Evolutionary conservation across 768 basidiomycete species (phyloP).

Genomic region (Cystobasidium tubakii): DNA sequence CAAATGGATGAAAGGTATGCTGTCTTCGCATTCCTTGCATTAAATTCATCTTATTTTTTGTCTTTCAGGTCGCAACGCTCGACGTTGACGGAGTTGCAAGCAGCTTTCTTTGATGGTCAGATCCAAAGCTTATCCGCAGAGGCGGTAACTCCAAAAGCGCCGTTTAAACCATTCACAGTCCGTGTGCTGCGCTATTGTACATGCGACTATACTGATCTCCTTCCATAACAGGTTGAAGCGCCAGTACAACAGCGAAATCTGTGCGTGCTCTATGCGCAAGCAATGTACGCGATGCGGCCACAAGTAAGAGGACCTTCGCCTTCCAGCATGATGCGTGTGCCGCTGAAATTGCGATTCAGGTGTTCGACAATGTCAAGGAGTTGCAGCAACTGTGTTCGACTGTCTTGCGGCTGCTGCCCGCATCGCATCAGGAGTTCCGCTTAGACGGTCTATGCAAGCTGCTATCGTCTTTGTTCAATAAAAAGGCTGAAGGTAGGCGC

Average conservation of each 20-base stretch:
- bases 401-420: neutral
- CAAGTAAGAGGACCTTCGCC: neutral
- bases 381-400: neutral
- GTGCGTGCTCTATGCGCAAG: conserved; percentile 13
- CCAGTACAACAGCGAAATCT: neutral
- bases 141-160: neutral
- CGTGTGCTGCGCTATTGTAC: neutral
- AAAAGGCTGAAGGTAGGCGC: conserved; percentile 61
- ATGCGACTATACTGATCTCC: neutral
- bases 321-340: neutral
- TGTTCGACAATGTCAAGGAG: neutral
- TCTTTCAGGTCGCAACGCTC: neutral
- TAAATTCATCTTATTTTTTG: neutral
- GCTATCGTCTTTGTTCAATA: conserved; percentile 51
- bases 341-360: neutral
- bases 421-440: neutral
- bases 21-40: neutral
- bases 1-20: conserved; percentile 60
- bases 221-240: neutral
- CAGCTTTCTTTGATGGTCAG: conserved; percentile 23
- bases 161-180: conserved; percentile 18
- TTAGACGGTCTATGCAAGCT: neutral
- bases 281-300: conserved; percentile 13
- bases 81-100: neutral
- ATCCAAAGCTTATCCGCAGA: neutral